phyloP scores from a whole-genome alignment of 768 basidiomycete species.

The Hydnum rufescens region DNA sequence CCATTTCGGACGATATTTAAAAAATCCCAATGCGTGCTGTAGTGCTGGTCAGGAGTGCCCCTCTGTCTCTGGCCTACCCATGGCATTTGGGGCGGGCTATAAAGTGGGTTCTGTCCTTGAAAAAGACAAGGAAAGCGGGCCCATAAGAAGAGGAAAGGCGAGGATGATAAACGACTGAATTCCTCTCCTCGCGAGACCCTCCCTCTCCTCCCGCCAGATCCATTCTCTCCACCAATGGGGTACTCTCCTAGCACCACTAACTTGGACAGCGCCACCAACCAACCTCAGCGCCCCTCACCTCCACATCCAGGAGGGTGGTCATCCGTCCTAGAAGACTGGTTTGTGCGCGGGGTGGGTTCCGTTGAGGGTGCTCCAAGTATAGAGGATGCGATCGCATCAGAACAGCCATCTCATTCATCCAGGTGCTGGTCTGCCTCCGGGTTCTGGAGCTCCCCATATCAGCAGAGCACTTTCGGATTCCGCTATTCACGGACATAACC shows the following conservation, averaged over 20 bases:
- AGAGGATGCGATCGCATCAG: conserved; percentile 27
- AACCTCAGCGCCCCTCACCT: not conserved
- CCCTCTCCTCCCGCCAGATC: not conserved
- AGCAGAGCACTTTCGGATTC: not conserved
- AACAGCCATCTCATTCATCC: not conserved
- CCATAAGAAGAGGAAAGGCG: not conserved
- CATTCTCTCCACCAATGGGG: not conserved
- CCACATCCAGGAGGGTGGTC: conserved; percentile 10
- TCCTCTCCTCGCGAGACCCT: not conserved
- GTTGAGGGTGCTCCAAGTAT: conserved; percentile 30
- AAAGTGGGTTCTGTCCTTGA: conserved; percentile 1
- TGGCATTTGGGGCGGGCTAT: conserved; percentile 8
- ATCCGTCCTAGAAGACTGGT: conserved; percentile 9
- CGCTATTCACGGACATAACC: not conserved
- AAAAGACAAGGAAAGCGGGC: conserved; percentile 6
- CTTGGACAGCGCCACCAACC: not conserved
- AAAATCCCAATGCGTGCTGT: not conserved
- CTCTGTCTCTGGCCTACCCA: conserved; percentile 6
- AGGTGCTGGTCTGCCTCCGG: not conserved
- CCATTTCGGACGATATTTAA: not conserved
- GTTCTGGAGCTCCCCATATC: not conserved
- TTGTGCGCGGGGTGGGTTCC: conserved; percentile 31
- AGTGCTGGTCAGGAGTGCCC: conserved; percentile 11
- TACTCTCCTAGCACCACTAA: conserved; percentile 2
- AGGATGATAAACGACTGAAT: not conserved